A percentile compares a stretch with the other conserved stretches of the same genome.
These are phyloP conservation scores for Jimgerdemannia lactiflua DNA, from an alignment of 192 early-diverging fungal genomes.

Conservation along the genomic window DNA sequence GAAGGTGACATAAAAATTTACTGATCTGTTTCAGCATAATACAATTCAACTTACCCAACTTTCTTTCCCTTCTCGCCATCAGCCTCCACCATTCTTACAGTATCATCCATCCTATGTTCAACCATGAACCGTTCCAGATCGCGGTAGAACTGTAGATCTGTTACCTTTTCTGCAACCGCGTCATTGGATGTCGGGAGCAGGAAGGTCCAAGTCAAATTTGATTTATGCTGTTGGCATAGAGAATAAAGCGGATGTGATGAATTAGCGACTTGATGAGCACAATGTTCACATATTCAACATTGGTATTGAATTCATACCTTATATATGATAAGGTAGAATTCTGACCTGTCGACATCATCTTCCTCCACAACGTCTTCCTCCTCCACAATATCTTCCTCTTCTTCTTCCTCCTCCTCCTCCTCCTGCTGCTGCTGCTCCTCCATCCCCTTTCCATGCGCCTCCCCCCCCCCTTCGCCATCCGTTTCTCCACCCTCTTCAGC, in stretches of 20 bases:
- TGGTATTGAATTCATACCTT: slow-evolving; percentile 20
- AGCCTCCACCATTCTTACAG: slow-evolving; percentile 3
- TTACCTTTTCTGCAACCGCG: slow-evolving; percentile 10
- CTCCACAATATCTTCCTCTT: no score
- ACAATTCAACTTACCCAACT: slow-evolving; percentile 21
- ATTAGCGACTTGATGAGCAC: background rate
- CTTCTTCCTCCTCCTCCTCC: no score
- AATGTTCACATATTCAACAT: background rate
- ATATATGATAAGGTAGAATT: slow-evolving; percentile 29
- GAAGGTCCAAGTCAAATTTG: slow-evolving; percentile 27
- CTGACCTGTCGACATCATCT: slow-evolving; percentile 1
- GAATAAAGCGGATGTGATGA: background rate
- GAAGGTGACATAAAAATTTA: background rate
- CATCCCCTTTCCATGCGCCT: no score
- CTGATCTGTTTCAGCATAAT: background rate
- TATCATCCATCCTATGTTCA: slow-evolving; percentile 7
- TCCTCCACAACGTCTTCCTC: background rate
- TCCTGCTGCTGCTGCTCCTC: no score
- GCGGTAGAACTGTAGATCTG: slow-evolving; percentile 23
- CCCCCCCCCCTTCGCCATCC: no score
- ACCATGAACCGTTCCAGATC: slow-evolving; percentile 19
- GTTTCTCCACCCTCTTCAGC: no score
- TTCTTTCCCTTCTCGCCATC: slow-evolving; percentile 18
- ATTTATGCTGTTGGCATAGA: slow-evolving; percentile 20
- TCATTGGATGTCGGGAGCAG: slow-evolving; percentile 10